Base-by-base conservation (phyloP, 2,329 filamentous ascomycete species). In the Fusarium ambrosium region DNA sequence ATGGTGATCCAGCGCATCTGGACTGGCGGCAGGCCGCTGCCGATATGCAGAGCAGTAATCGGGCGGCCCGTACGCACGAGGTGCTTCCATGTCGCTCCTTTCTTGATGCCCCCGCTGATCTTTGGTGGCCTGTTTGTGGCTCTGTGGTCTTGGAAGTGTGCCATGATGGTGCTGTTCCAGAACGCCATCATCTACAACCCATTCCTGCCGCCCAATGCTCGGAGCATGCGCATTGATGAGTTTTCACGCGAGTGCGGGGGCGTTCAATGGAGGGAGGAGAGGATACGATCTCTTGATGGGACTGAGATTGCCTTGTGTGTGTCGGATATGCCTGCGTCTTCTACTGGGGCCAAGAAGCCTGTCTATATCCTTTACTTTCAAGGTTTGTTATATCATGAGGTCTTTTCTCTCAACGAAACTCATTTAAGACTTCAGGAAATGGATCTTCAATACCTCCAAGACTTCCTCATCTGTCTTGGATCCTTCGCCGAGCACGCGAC, bases 181-280 rank as follows among this genome's bases (percentile, higher is more conserved):
- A 94, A 95, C 79, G 92, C 92, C 79, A 94, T 95, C 79, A 93
- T 95, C 69, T 95, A 95, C 82, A 94, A 95, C 85, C 92, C 93
- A 0, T 92, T 92, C 55, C 83, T 95, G 61, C 93, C 93, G 20
- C 93, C 93, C 3, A 92, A 92, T 78, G 87, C 93, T 0, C 88
- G 93, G 18, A 86, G 88, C 27, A 92, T 95, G 83, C 90, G 84
- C 66, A 92, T 95, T 41, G 83, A 85, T 4, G 90, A 93, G 76
- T 95, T 94, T 79, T 84, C 85, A 29, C 80, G 81, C 5, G 85
- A 88, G 41, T 94, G 92, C 73, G 84, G 83, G 29, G 90, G 90
- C 0, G 85, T 95, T n/a, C 69, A 79, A 43, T 96, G 94, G 94
- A 82, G 85, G n/a, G 91, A 94, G 77, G 86, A 90, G 75, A 87